phyloP scores from a whole-genome alignment of 140 eudicot genomes.

The Oenanthe javanica region DNA sequence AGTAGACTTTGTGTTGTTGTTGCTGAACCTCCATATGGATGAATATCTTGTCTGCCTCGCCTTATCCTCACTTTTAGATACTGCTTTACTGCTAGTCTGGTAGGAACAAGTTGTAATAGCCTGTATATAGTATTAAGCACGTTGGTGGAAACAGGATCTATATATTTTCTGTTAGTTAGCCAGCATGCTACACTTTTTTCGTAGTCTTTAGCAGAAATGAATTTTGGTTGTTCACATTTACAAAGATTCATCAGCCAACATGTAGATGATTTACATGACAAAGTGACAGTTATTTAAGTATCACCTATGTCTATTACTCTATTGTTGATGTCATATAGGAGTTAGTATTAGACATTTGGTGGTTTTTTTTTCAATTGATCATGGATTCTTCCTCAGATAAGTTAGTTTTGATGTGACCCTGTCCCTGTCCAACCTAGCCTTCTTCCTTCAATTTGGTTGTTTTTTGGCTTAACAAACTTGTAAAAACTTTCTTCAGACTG shows the following conservation, averaged over 20 bases:
- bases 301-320: background rate
- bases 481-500: background rate
- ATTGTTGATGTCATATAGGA: background rate
- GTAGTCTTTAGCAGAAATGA: background rate
- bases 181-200: background rate
- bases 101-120: background rate
- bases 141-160: background rate
- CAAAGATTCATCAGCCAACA: background rate
- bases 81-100: background rate
- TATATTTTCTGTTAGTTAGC: background rate
- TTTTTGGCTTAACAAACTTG: background rate
- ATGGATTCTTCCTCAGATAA: background rate
- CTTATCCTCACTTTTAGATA: background rate
- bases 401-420: background rate
- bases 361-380: background rate
- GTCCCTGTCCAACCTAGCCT: background rate
- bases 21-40: background rate
- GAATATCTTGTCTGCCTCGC: background rate
- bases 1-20: background rate
- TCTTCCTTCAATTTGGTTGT: background rate
- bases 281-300: background rate
- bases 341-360: background rate
- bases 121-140: background rate
- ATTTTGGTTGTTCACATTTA: background rate
- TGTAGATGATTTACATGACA: background rate